phyloP scores from a whole-genome alignment of 805 yeast genomes.

The Candida xyloterini region DNA sequence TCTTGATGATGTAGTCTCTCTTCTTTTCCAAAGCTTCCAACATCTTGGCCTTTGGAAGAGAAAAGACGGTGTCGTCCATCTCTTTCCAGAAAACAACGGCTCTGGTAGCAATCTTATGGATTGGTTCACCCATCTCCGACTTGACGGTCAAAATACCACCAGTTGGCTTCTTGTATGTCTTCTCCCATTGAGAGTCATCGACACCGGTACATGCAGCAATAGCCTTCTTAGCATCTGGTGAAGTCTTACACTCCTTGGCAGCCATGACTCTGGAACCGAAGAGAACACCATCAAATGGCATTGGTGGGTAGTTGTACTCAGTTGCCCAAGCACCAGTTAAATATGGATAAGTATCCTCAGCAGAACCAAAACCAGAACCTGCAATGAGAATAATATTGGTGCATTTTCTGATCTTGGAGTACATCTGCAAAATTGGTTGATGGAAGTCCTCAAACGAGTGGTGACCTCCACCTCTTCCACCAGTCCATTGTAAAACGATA shows the following conservation, averaged over 20 bases:
- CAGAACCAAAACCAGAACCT: constrained; percentile 98
- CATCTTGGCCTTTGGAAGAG: constrained; percentile 84
- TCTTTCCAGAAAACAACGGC: constrained; percentile 98
- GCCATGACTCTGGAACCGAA: constrained; percentile 97
- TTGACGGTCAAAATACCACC: constrained; percentile 96
- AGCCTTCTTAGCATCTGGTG: constrained; percentile 89
- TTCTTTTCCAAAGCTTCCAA: constrained; percentile 77
- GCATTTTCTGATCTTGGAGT: constrained; percentile 88
- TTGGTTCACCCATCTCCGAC: constrained; percentile 99
- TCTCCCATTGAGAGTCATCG: constrained; percentile 85
- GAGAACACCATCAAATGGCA: constrained; percentile 98
- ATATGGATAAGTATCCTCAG: constrained; percentile 95
- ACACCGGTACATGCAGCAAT: constrained; percentile 92
- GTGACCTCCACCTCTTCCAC: constrained; percentile 99
- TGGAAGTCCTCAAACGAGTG: constrained; percentile 99
- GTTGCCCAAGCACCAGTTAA: constrained; percentile 97
- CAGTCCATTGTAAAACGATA: constrained; percentile 98
- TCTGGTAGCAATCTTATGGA: constrained; percentile 96
- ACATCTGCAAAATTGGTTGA: constrained; percentile 94
- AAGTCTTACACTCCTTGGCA: constrained; percentile 93
- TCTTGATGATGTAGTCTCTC: constrained; percentile 80
- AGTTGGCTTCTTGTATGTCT: constrained; percentile 88
- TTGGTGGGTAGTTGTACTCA: constrained; percentile 84
- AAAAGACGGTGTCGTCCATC: constrained; percentile 89
- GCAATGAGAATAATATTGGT: constrained; percentile 87